A percentile compares a stretch with the other conserved stretches of the same genome.
Conservation (phyloP, 345 rosid species). For the Brassica rapa region DNA sequence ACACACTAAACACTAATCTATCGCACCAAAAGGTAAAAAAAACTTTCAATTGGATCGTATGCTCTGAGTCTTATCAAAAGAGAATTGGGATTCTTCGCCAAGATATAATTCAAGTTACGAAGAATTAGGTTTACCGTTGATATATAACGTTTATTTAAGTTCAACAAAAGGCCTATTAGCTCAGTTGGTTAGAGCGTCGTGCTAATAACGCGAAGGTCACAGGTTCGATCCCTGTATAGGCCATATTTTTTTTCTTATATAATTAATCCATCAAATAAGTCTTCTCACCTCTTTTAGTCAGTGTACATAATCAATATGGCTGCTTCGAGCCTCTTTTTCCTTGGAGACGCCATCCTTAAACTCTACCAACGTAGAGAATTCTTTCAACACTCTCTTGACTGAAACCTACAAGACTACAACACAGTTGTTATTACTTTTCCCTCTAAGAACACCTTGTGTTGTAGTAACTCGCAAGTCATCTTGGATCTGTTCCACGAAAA, state of each 20-base stretch:
- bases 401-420: not conserved
- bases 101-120: not conserved
- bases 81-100: not conserved
- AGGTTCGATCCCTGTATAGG: conserved; percentile 77
- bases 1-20: not conserved
- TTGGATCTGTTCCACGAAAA: too few species aligned
- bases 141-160: too few species aligned
- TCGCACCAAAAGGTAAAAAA: not conserved
- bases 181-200: conserved; percentile 94
- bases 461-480: too few species aligned
- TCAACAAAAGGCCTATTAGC: conserved; percentile 47
- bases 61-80: too few species aligned
- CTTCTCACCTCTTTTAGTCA: too few species aligned
- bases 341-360: conserved; percentile 58
- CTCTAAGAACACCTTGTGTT: too few species aligned
- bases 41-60: not conserved
- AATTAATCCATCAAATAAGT: too few species aligned
- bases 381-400: conserved; percentile 55
- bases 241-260: conserved; percentile 21
- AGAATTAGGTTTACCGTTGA: not conserved
- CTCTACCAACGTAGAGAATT: conserved; percentile 59
- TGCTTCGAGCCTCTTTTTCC: too few species aligned
- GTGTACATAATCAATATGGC: too few species aligned
- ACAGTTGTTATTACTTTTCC: too few species aligned
- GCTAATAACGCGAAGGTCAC: conserved; percentile 95